Base-by-base conservation (phyloP, 23 red algal species). In the Gracilaria gracilis region DNA sequence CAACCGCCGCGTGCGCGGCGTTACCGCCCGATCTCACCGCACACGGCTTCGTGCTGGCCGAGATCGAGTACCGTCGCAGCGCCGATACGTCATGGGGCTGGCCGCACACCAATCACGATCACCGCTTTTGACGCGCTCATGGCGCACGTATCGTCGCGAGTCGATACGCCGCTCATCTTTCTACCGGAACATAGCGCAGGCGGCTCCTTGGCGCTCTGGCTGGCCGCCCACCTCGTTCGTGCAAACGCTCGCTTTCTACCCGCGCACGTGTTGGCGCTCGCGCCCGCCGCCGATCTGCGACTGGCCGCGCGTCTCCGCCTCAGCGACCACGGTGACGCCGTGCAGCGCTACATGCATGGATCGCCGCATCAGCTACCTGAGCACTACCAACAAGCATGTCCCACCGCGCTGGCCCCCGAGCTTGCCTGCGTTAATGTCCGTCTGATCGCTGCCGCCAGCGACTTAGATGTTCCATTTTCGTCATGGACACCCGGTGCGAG, bases 1-100 rank as follows among this genome's bases (percentile, higher is more conserved):
- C 74, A 3, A 91, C 77, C 11, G 88, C 88, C 12, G 76, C 61
- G n/a, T 82, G 66, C 61, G 36, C 58, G 3, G 73, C 88, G 36
- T n/a, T 91, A 19, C 51, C 79, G n/a, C 76, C 88, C 28, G 55
- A 53, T 55, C 88, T 91, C 23, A 54, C 21, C 19, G 19, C 33
- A 16, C 76, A 37, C 79, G 59, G 65, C 61, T 83, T 67, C 88
- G 36, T 73, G 21, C 32, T 71, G 17, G 88, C 78, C 58, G 62
- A 82, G 42, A 55, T 91, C 42, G 88, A 91, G 61, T 91, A 91
- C 66, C 88, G 88, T 37, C 88, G 88, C 75, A 53, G 44, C 67
- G 88, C 17, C n/a, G 74, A 80, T 73, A 25, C 69, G n/a, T 16
- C 9, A 20, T 91, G 75, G 76, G 76, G 76, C 20, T 83, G 64